Conservation (phyloP, 805 yeast genomes). For the Wickerhamiella dianesei region DNA sequence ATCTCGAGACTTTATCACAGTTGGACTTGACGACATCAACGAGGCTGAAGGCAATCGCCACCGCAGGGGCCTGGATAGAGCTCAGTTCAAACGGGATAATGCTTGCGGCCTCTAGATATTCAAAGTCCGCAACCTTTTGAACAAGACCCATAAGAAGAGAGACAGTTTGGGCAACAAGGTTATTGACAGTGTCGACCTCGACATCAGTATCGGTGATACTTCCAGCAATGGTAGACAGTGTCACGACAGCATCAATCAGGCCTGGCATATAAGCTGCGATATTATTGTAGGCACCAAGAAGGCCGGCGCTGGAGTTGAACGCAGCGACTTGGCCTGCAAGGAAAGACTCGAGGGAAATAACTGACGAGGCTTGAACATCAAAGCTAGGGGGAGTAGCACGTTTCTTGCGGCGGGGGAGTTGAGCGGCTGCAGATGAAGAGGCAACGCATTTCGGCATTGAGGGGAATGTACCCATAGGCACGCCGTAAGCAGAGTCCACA, state of each 20-base stretch:
- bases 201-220: slow-evolving; percentile 8
- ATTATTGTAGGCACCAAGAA: background rate
- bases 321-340: background rate
- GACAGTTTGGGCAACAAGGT: slow-evolving; percentile 7
- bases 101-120: slow-evolving; percentile 13
- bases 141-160: slow-evolving; percentile 12
- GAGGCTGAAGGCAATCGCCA: slow-evolving; percentile 9
- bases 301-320: background rate
- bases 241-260: too few species aligned
- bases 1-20: slow-evolving; percentile 4
- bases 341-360: background rate
- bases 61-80: slow-evolving; percentile 14
- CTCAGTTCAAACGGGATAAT: slow-evolving; percentile 17
- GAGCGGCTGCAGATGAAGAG: background rate
- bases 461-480: slow-evolving; percentile 11
- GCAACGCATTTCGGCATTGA: background rate
- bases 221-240: slow-evolving; percentile 7
- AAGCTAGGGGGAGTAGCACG: slow-evolving; percentile 8
- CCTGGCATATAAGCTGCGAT: slow-evolving; percentile 8
- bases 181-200: slow-evolving; percentile 4
- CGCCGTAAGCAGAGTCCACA: background rate
- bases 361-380: slow-evolving; percentile 6
- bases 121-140: slow-evolving; percentile 15
- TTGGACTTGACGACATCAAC: slow-evolving; percentile 7
- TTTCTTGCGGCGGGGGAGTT: slow-evolving; percentile 1